Evolutionary conservation across 1,284 basidiomycete species (phyloP).

Genomic region (Apiotrichum gracile): DNA sequence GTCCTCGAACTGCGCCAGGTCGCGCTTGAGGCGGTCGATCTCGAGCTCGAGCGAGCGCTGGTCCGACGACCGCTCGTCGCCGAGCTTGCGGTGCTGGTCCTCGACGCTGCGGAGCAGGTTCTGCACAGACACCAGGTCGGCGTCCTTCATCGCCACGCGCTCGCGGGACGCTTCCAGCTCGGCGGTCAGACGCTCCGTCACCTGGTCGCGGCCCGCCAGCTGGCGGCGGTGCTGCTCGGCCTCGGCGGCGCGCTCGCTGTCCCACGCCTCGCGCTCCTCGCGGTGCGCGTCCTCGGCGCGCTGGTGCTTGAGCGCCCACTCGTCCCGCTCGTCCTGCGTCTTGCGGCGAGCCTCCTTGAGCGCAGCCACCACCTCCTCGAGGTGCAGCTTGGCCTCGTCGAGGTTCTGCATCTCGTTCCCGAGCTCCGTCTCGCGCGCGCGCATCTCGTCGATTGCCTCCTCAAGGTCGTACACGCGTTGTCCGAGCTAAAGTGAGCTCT

Average conservation of each 20-base stretch:
- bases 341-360: slow-evolving; percentile 64
- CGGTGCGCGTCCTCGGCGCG: slow-evolving; percentile 47
- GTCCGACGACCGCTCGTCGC: slow-evolving; percentile 74
- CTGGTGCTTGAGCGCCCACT: slow-evolving; percentile 62
- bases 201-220: slow-evolving; percentile 47
- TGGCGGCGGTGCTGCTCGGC: slow-evolving; percentile 44
- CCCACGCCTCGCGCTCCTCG: slow-evolving; percentile 38
- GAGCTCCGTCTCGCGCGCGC: slow-evolving; percentile 55
- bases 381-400: slow-evolving; percentile 58
- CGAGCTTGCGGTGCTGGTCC: slow-evolving; percentile 57
- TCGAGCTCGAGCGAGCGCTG: slow-evolving; percentile 85
- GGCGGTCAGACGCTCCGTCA: slow-evolving; percentile 34
- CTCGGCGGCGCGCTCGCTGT: slow-evolving; percentile 47
- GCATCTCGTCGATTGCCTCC: slow-evolving; percentile 57
- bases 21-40: slow-evolving; percentile 78
- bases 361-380: slow-evolving; percentile 63
- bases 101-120: slow-evolving; percentile 57
- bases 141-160: slow-evolving; percentile 41
- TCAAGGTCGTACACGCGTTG: slow-evolving; percentile 47
- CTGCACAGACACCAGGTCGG: slow-evolving; percentile 70
- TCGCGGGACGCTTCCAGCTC: slow-evolving; percentile 49
- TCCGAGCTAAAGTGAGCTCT: slow-evolving; percentile 28
- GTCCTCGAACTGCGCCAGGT: slow-evolving; percentile 71
- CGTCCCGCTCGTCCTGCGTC: slow-evolving; percentile 53
- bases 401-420: slow-evolving; percentile 48